phyloP scores from a whole-genome alignment of 1,284 basidiomycete genomes.

The Fomitopsis pinicola region DNA sequence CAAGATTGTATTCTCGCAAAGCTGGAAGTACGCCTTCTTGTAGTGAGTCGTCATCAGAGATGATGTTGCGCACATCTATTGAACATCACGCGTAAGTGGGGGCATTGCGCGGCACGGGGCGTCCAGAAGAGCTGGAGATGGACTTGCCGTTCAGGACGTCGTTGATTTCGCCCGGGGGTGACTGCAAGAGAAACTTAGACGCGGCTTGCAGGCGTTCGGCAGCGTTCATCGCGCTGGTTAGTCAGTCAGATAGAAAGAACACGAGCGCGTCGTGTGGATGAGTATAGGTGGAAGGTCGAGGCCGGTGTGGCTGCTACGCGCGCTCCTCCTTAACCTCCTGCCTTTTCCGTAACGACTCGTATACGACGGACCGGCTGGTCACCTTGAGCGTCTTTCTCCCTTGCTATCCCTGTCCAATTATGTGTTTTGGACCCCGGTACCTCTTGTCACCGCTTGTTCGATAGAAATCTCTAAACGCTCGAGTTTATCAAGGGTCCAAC shows the following conservation, averaged over 20 bases:
- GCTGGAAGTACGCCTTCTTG: conserved; percentile 76
- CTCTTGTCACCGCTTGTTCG: too few species aligned
- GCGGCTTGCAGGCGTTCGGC: conserved; percentile 67
- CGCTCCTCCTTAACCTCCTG: too few species aligned
- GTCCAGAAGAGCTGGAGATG: conserved; percentile 5
- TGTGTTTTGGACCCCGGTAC: too few species aligned
- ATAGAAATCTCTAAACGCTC: too few species aligned
- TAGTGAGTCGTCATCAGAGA: conserved; percentile 79
- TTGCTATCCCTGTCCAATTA: too few species aligned
- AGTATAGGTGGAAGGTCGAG: not conserved
- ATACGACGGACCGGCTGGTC: too few species aligned
- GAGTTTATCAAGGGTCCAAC: too few species aligned
- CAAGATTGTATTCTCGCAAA: conserved; percentile 77
- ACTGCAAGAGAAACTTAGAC: conserved; percentile 78
- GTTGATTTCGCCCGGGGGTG: conserved; percentile 93
- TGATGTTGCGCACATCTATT: conserved; percentile 83
- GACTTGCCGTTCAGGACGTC: conserved; percentile 83
- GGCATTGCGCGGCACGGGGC: conserved; percentile 1
- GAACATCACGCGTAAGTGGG: conserved; percentile 6
- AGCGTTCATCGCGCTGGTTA: conserved; percentile 42
- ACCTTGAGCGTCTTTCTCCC: too few species aligned
- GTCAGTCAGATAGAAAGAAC: not conserved
- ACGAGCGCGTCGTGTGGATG: not conserved
- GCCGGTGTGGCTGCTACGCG: too few species aligned
- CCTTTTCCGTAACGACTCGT: too few species aligned